Base-by-base conservation (phyloP, 2,329 filamentous ascomycete species). In the Fusarium miscanthi region DNA sequence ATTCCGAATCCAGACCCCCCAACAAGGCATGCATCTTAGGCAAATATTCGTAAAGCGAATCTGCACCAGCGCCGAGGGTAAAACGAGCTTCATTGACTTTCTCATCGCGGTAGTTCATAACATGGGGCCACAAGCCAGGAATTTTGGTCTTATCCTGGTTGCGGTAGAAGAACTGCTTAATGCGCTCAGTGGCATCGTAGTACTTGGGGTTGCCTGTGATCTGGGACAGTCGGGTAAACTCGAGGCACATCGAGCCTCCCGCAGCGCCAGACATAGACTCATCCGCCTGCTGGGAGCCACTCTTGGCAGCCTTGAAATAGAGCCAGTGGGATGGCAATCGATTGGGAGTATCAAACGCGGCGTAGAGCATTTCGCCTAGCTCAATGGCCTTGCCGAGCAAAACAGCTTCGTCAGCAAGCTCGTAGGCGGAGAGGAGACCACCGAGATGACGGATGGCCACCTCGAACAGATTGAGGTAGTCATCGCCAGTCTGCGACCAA, bases 171-270 rank as follows among this genome's bases (percentile, higher is more conserved):
- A 90, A 87, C 74, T 90, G 85, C 71, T 92, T 94, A 67, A 95
- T 87, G n/a, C 91, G 87, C 69, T 92, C 91, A 59, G 93, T 88
- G 9, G 91, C 92, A 80, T 94, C 92, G 80, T 92, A 94, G 81
- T 93, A 95, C 78, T 92, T 94, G 60, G 88, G 82, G 66, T 94
- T 86, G 56, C 89, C 89, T 0, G 93, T 94, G 64, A 95, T 83
- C 81, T 95, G 93, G 25, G 90, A 90, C 49, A 95, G 84, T 10
- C 93, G 85, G 5, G 91, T 94, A 78, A 95, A 94, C 78, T 95
- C 93, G 65, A 95, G 80, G 13, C 89, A 90, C 62, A 95, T 84
- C 14, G 91, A 92, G 37, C 92, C 92, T 21, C 82, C 81, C n/a
- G 83, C 84, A 33, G 86, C 86, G 12, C 81, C 80, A 6, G 83